Evolutionary conservation across 1,284 basidiomycete genomes (phyloP).

Genomic region (Puccinia triticina): DNA sequence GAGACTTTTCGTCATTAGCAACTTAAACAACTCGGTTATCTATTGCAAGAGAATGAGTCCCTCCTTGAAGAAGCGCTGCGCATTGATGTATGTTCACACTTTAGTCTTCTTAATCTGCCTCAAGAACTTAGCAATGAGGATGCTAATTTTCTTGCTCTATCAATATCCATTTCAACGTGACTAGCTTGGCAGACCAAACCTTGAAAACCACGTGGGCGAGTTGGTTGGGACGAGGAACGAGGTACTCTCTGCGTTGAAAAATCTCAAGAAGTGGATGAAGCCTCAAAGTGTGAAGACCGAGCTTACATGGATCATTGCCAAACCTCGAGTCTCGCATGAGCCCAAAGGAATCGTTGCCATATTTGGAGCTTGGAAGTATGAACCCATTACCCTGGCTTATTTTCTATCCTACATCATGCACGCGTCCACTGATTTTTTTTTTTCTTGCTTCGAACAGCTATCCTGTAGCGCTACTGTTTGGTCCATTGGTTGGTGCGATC

Average conservation of each 20-base stretch:
- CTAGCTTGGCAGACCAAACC: slow-evolving; percentile 58
- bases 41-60: slow-evolving; percentile 59
- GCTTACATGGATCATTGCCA: slow-evolving; percentile 58
- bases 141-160: neutral
- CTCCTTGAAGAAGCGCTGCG: slow-evolving; percentile 58
- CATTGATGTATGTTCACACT: slow-evolving; percentile 55
- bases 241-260: slow-evolving; percentile 57
- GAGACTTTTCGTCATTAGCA: slow-evolving; percentile 53
- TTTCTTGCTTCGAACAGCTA: slow-evolving; percentile 17
- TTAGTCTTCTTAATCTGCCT: no score
- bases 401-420: slow-evolving; percentile 33
- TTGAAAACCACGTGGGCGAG: slow-evolving; percentile 60
- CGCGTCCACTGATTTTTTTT: neutral
- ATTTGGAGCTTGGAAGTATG: slow-evolving; percentile 61
- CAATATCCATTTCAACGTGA: neutral
- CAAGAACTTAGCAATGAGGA: neutral
- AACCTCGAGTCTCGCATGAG: slow-evolving; percentile 59
- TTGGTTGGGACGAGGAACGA: slow-evolving; percentile 59
- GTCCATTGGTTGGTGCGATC: slow-evolving; percentile 62
- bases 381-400: neutral
- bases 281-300: slow-evolving; percentile 57
- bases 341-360: slow-evolving; percentile 62
- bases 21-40: slow-evolving; percentile 60
- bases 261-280: slow-evolving; percentile 61
- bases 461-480: slow-evolving; percentile 56